Conservation (phyloP, 2,329 filamentous ascomycete genomes). For the Pyricularia sp. region DNA sequence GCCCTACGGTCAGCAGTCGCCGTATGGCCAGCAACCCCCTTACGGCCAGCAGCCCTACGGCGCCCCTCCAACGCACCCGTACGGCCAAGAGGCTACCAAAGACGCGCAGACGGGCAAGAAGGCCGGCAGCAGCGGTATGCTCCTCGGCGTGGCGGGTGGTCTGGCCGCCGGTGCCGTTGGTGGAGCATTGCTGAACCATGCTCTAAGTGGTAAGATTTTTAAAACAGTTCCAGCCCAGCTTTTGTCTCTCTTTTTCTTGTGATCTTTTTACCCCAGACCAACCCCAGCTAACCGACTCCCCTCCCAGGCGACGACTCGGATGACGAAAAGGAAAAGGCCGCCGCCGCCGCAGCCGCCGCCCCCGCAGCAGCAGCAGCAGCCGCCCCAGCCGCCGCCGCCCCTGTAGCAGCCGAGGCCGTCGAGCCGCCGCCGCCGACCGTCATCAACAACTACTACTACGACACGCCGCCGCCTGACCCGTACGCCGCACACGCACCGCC, state of each 20-base stretch:
- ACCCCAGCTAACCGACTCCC: background rate
- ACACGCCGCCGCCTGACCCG: background rate
- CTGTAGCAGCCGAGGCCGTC: background rate
- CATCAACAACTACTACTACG: slow-evolving; percentile 2
- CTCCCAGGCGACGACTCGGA: slow-evolving; percentile 18
- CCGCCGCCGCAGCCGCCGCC: slow-evolving; percentile 5
- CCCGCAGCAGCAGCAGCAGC: background rate
- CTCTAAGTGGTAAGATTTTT: slow-evolving; percentile 35
- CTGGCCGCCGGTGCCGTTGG: slow-evolving; percentile 45
- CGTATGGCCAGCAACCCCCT: background rate
- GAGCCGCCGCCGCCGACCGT: background rate
- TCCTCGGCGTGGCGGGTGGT: slow-evolving; percentile 48
- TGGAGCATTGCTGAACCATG: slow-evolving; percentile 47
- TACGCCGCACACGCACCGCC: background rate
- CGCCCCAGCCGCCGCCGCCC: background rate
- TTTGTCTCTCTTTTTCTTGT: background rate
- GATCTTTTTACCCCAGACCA: too few relatives aligned
- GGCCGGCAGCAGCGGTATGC: slow-evolving; percentile 37
- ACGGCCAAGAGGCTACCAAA: background rate
- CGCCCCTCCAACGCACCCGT: background rate
- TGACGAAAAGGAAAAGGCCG: slow-evolving; percentile 13
- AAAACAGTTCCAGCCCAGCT: background rate
- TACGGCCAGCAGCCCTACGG: slow-evolving; percentile 1
- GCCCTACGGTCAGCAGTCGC: background rate
- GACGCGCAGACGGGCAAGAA: slow-evolving; percentile 23